Conservation (phyloP, 2,329 filamentous ascomycete genomes). For the Arthroderma sp. region DNA sequence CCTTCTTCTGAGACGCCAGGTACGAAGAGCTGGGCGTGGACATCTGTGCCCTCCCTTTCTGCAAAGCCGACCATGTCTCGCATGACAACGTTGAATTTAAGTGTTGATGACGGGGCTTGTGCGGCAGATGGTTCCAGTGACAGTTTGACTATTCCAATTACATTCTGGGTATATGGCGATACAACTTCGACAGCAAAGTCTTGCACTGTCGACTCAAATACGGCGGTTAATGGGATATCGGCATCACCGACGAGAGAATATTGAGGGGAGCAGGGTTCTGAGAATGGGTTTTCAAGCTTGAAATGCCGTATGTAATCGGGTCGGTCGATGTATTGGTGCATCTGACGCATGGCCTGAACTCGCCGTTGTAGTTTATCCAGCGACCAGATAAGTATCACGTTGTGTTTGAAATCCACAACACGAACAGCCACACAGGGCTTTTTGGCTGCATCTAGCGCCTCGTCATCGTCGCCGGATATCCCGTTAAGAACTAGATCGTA, state of each 20-base stretch:
- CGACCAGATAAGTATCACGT: conserved; percentile 85
- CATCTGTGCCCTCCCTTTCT: conserved; percentile 86
- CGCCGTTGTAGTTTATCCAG: conserved; percentile 80
- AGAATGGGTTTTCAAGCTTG: conserved; percentile 82
- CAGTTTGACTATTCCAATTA: conserved; percentile 78
- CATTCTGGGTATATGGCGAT: conserved; percentile 82
- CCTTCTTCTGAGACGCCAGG: conserved; percentile 80
- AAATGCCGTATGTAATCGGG: conserved; percentile 92
- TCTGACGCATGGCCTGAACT: conserved; percentile 83
- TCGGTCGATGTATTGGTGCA: conserved; percentile 91
- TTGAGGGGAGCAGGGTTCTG: conserved; percentile 77
- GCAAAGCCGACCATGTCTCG: conserved; percentile 90
- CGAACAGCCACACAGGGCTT: conserved; percentile 88
- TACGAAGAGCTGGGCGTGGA: conserved; percentile 94
- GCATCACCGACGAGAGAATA: conserved; percentile 89
- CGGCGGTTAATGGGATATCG: conserved; percentile 79
- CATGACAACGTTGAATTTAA: conserved; percentile 99
- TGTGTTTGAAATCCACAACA: conserved; percentile 79
- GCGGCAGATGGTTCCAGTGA: conserved; percentile 89
- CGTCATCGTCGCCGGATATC: conserved; percentile 72
- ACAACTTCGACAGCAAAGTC: conserved; percentile 85
- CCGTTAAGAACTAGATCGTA: conserved; percentile 95
- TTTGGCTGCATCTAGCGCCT: conserved; percentile 61
- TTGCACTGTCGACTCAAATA: conserved; percentile 88
- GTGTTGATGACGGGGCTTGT: conserved; percentile 74